Conservation (phyloP, 306 rosid species). For the Vigna hirtella region DNA sequence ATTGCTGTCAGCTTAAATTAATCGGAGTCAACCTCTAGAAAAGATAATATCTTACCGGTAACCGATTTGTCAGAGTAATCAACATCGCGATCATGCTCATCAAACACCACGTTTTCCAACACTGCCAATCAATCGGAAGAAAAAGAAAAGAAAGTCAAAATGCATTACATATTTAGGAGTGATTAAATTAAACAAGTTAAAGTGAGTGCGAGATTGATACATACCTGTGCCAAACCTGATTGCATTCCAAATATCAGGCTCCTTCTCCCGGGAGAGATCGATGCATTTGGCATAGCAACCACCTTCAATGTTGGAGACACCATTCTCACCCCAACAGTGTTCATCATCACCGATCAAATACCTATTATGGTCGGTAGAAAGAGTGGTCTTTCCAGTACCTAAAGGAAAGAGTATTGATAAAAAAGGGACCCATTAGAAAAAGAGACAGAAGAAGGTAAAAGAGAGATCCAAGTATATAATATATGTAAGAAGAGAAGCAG, state of each 20-base stretch:
- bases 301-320: conserved; percentile 94
- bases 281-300: conserved; percentile 98
- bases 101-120: conserved; percentile 88
- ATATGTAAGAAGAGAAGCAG: background rate
- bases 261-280: conserved; percentile 80
- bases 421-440: conserved; percentile 12
- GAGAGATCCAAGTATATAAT: background rate
- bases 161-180: background rate
- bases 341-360: conserved; percentile 90
- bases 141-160: conserved; percentile 9
- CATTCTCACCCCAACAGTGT: conserved; percentile 82
- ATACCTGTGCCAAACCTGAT: conserved; percentile 90
- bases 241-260: conserved; percentile 93
- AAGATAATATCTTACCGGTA: conserved; percentile 60
- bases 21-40: conserved; percentile 34
- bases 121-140: conserved; percentile 53
- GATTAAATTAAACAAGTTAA: background rate
- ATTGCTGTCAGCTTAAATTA: conserved; percentile 28
- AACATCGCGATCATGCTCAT: conserved; percentile 79
- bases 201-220: conserved; percentile 46
- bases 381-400: conserved; percentile 94
- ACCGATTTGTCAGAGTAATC: conserved; percentile 87
- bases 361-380: conserved; percentile 83
- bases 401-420: background rate
- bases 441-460: conserved; percentile 8